phyloP scores from a whole-genome alignment of 169 alveolate genomes.

The Eimeria sp. region DNA sequence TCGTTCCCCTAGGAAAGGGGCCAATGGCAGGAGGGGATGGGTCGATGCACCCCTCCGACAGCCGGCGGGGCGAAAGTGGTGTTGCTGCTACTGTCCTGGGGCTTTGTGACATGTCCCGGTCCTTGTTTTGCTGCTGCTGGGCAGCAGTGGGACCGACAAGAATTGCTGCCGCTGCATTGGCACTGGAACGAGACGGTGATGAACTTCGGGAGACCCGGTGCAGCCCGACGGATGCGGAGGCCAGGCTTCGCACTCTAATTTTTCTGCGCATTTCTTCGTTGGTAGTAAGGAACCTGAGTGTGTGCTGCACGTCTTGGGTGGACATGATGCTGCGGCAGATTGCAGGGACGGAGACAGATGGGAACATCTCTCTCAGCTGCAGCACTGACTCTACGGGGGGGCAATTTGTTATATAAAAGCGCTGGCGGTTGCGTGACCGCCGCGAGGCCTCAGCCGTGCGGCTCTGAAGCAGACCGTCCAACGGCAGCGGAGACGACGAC shows the following conservation, averaged over 20 bases:
- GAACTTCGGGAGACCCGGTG: background rate
- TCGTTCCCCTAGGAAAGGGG: constrained; percentile 79
- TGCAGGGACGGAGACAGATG: constrained; percentile 55
- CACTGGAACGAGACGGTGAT: background rate
- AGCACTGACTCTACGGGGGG: constrained; percentile 72
- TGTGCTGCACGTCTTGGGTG: constrained; percentile 61
- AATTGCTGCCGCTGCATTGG: background rate
- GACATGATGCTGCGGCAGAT: constrained; percentile 51
- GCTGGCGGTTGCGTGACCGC: constrained; percentile 71
- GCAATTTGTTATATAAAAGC: constrained; percentile 72
- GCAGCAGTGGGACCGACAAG: background rate
- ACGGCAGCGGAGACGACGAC: constrained; percentile 38
- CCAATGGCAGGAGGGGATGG: constrained; percentile 78
- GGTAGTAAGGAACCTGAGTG: constrained; percentile 19
- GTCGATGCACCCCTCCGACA: constrained; percentile 26
- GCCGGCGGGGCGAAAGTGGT: background rate
- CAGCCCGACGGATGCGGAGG: background rate
- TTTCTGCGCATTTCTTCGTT: constrained; percentile 49
- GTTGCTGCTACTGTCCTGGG: constrained; percentile 24
- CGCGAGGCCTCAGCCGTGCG: constrained; percentile 82
- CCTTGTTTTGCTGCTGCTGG: background rate
- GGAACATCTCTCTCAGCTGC: constrained; percentile 59
- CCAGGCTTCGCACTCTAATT: constrained; percentile 2
- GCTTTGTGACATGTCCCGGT: background rate
- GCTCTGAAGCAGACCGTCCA: constrained; percentile 81